Evolutionary conservation across 2,329 filamentous ascomycete genomes (phyloP), one percentile per base, ranked within the genome.

Genomic region (Calonectria fujianensis): DNA sequence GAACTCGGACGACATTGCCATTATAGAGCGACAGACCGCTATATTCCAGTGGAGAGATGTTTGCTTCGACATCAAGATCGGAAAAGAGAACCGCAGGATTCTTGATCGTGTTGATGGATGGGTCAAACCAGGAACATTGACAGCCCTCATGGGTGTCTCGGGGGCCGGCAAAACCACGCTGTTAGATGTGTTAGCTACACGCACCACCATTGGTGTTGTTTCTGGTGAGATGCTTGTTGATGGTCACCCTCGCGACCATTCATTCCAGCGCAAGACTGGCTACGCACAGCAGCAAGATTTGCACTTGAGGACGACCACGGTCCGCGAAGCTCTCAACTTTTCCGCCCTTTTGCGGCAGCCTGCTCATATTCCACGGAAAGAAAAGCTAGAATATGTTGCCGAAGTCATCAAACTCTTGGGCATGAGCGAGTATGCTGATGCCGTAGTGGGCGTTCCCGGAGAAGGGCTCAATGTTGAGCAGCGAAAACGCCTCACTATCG

Each of bases 111-210:
- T 94, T 8, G 91, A 94, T 80, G 93, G 93, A 20, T 94, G 92
- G 92, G 92, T 94, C 67, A 93, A 94, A 82, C 93, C 93, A 3
- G 93, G 93, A 52, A 94, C 92, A 16, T 85, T 94, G 54, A 94
- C 93, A 9, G 93, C 92, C 13, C 87, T 94, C 1, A 94, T 94
- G 75, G 57, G 82, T n/a, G 79, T 80, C 16, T 79, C 82, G 0
- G 82, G 82, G 0, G 82, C 82, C 5, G 82, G 93, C 64, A 94
- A 94, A 81, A 94, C 93, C 0, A 94, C 92, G 0, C 86, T 94
- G 24, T 84, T 94, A 51, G 81, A 82, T 61, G 91, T 91, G 8
- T 86, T 94, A 67, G 93, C 93, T 54, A 92, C 90, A 63, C 91
- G 93, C 79, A 90, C 91, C 11, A 93, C 91, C 0, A 93, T 93